A percentile compares a stretch with the other conserved stretches of the same genome.
phyloP scores from a whole-genome alignment of 2,329 filamentous ascomycete genomes.

The Coniosporium tulheliwenetii region DNA sequence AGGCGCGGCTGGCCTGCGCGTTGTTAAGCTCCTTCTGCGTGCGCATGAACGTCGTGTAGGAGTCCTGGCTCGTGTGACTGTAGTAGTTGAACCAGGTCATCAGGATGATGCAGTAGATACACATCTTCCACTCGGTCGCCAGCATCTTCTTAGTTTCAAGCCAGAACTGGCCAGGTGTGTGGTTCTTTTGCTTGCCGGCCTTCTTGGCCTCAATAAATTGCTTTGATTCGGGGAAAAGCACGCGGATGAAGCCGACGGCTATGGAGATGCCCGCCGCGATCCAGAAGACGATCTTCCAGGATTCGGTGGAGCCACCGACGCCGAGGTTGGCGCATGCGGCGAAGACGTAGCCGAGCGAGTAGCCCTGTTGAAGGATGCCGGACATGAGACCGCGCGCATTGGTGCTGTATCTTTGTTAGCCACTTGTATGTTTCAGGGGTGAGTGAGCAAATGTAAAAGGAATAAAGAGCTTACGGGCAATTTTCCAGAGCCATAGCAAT shows the following conservation, averaged over 20 bases:
- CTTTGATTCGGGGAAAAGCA: slow-evolving; percentile 56
- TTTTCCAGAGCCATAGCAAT: slow-evolving; percentile 68
- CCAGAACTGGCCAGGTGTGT: slow-evolving; percentile 43
- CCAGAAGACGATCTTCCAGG: slow-evolving; percentile 67
- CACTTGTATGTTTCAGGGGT: not conserved
- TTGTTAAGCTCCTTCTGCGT: slow-evolving; percentile 55
- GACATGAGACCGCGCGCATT: slow-evolving; percentile 67
- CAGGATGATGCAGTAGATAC: slow-evolving; percentile 59
- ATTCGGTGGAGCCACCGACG: slow-evolving; percentile 45
- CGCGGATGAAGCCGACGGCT: slow-evolving; percentile 49
- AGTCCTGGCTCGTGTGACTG: slow-evolving; percentile 67
- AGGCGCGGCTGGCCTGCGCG: slow-evolving; percentile 49
- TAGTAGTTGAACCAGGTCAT: slow-evolving; percentile 55
- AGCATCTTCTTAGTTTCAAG: slow-evolving; percentile 54
- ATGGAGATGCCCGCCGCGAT: slow-evolving; percentile 53
- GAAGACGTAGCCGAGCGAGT: slow-evolving; percentile 65
- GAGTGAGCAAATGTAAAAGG: slow-evolving; percentile 6
- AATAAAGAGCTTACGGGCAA: slow-evolving; percentile 28
- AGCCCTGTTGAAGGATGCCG: slow-evolving; percentile 70
- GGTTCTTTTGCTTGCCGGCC: slow-evolving; percentile 32
- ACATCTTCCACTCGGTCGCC: slow-evolving; percentile 57
- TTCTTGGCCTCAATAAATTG: slow-evolving; percentile 59
- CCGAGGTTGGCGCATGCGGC: slow-evolving; percentile 63
- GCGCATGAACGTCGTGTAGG: slow-evolving; percentile 68
- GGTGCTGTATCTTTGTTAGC: not conserved